These are phyloP conservation scores for Mariannaea elegans DNA, from an alignment of 2,329 filamentous ascomycete species.

Conservation along the genomic window DNA sequence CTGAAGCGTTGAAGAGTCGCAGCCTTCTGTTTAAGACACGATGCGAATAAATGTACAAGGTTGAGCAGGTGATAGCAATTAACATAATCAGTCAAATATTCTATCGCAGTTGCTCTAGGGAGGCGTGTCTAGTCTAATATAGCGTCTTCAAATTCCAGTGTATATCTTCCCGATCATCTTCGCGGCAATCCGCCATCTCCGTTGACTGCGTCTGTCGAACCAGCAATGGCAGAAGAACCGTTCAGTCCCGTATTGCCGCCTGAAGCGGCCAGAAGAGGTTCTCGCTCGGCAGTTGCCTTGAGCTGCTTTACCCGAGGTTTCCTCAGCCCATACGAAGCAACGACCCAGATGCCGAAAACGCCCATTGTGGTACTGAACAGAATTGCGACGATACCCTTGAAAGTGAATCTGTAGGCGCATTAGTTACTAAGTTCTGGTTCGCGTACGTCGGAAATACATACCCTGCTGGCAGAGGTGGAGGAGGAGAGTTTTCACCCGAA, in stretches of 20 bases:
- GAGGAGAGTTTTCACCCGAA: slow-evolving; percentile 64
- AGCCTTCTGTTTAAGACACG: no score
- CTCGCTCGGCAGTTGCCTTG: slow-evolving; percentile 32
- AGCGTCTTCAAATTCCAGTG: not conserved
- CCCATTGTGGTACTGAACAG: slow-evolving; percentile 77
- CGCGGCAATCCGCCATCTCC: not conserved
- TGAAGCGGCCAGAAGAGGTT: slow-evolving; percentile 31
- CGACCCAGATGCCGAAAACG: slow-evolving; percentile 71
- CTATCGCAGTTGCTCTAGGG: slow-evolving; percentile 3
- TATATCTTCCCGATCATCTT: not conserved
- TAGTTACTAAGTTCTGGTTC: not conserved
- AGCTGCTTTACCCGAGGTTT: slow-evolving; percentile 16
- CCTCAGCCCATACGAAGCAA: slow-evolving; percentile 69
- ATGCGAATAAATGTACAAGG: no score
- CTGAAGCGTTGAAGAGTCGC: no score
- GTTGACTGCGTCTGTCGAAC: not conserved
- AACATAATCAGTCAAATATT: not conserved
- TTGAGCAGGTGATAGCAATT: not conserved
- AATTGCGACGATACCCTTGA: slow-evolving; percentile 76
- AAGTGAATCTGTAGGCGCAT: slow-evolving; percentile 62
- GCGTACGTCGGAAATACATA: slow-evolving; percentile 42
- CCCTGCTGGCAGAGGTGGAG: slow-evolving; percentile 69
- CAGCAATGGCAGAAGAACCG: not conserved
- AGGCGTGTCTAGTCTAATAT: slow-evolving; percentile 7
- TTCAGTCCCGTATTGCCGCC: slow-evolving; percentile 3